Base-by-base conservation (phyloP, 1,139 yeast species). In the Debaryomyces sp. region DNA sequence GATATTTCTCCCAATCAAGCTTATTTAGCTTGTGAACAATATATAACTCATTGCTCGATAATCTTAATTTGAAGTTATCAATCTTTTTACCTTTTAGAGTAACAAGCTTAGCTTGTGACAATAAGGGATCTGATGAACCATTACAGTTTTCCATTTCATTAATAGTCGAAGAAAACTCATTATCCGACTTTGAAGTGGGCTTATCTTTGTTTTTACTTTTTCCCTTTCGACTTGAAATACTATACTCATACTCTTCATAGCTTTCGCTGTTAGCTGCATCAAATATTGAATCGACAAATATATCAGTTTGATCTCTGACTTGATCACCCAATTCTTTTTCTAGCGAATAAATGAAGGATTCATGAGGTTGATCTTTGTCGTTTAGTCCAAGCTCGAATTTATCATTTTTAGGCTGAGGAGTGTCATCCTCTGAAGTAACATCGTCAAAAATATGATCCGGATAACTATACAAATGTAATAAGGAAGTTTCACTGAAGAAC, bases 1-100 rank as follows among this genome's bases (percentile, higher is more conserved):
- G 95, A 60, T 63, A 86, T 62, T 87, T 89, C 30, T 71, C 65
- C 96, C 96, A 89, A 3, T 67, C 59, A 10, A 89, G 64, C 1
- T 65, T 55, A 63, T 89, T 88, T 61, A 89, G 73, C 51, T 77
- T 75, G 22, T 68, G 68, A 37, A 87, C 77, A 45, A 87, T 85
- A 27, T 64, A 70, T 40, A 66, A 56, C 62, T 89, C 95, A 17
- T 61, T 53, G 2, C 57, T 53, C 4, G 70, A 68, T 44, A 82
- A 66, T 7, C 67, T 68, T 45, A 81, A 58, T 27, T 68, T 67
- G 54, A 75, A 76, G 15, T 64, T 63, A 12, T 60, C 57, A 12
- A 45, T 22, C 7, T 22, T 34, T 29, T 44, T 45, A 24, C 64
- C 54, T 43, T 54, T 42, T 44, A 54, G 47, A 52, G 57, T 55